A percentile compares a stretch with the other conserved stretches of the same genome.
These are phyloP conservation scores for Colletotrichum caudatum DNA, from an alignment of 2,329 filamentous ascomycete species.

Conservation along the genomic window DNA sequence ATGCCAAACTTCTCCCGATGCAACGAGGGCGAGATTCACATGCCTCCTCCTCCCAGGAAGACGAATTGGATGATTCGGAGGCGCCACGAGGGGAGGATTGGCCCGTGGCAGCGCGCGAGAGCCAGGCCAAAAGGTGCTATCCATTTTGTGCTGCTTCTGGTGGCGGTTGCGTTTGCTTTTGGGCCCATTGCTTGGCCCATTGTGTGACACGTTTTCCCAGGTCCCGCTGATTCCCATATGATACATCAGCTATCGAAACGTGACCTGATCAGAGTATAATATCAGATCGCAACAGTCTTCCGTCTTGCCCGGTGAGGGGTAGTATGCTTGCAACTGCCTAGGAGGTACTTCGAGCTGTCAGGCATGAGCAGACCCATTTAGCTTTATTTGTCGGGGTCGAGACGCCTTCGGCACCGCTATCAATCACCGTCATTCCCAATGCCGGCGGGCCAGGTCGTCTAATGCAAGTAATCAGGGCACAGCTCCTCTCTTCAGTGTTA, in stretches of 20 bases:
- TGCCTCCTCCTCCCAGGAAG: neutral
- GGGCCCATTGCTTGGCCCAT: neutral
- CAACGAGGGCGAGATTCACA: conserved; percentile 23
- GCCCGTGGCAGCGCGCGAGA: neutral
- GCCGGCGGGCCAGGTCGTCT: neutral
- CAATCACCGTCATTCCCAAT: neutral
- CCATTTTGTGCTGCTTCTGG: neutral
- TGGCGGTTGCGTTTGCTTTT: conserved; percentile 1
- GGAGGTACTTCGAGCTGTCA: neutral
- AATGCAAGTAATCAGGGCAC: neutral
- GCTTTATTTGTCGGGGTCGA: neutral
- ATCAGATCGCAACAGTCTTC: neutral
- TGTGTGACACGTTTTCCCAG: neutral
- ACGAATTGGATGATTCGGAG: neutral
- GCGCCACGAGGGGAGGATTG: neutral
- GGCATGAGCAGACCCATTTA: neutral
- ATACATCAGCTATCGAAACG: neutral
- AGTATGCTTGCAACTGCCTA: too few relatives aligned
- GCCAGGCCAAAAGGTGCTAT: neutral
- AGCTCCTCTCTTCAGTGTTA: neutral
- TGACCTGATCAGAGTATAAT: neutral
- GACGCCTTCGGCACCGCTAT: neutral
- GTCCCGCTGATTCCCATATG: neutral
- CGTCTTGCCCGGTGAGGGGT: conserved; percentile 5
- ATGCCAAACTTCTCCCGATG: conserved; percentile 1